These are phyloP conservation scores for Eucalyptus regnans DNA, from an alignment of 345 rosid genomes.

Conservation along the genomic window DNA sequence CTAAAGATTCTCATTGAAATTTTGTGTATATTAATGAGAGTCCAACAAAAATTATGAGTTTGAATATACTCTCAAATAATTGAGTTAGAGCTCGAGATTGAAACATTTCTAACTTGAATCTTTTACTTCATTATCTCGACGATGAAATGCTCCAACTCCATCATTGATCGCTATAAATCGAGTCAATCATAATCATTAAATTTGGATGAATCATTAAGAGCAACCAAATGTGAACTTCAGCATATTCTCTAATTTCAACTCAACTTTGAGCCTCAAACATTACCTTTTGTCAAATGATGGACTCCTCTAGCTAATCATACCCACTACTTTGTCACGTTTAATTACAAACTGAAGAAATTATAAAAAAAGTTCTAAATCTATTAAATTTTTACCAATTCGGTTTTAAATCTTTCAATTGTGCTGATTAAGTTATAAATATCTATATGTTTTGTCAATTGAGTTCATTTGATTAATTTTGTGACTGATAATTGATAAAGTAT, in stretches of 20 bases:
- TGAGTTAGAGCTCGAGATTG: neutral
- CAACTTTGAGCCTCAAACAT: neutral
- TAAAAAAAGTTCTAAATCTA: too few relatives aligned
- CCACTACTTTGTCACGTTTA: rapidly evolving
- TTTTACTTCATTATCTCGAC: neutral
- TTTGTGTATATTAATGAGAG: neutral
- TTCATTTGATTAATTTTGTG: rapidly evolving
- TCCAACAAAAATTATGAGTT: neutral
- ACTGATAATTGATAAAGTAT: too few relatives aligned
- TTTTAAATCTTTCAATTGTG: rapidly evolving
- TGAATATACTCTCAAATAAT: neutral
- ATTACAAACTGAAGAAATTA: neutral
- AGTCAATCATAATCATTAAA: neutral
- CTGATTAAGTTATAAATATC: rapidly evolving
- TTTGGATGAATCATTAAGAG: neutral
- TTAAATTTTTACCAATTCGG: rapidly evolving
- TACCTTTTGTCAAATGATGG: neutral
- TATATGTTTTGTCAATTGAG: too few relatives aligned
- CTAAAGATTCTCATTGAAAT: neutral
- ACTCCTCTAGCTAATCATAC: neutral
- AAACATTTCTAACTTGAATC: neutral
- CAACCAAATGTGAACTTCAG: neutral
- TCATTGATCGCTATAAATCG: rapidly evolving
- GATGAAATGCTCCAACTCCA: neutral
- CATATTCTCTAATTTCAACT: neutral